Evolutionary conservation across 495 filamentous ascomycete species (phyloP).

Genomic region (Penicillium lagena): DNA sequence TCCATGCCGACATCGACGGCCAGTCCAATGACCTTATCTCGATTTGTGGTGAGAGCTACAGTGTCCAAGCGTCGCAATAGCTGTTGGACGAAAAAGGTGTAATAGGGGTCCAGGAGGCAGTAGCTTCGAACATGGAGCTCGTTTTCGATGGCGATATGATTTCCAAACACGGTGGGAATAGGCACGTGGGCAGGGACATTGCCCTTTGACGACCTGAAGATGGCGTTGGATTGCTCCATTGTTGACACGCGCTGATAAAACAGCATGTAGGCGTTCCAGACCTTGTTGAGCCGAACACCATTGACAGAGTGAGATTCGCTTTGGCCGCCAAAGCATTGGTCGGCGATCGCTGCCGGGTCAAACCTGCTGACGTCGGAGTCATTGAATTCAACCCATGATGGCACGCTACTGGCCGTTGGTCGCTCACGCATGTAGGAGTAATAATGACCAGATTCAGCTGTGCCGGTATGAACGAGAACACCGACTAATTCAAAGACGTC

Average conservation of each 20-base stretch:
- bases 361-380: conserved; percentile 74
- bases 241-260: conserved; percentile 85
- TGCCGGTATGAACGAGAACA: conserved; percentile 86
- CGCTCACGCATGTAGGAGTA: conserved; percentile 90
- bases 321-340: conserved; percentile 73
- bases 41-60: conserved; percentile 32
- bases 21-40: conserved; percentile 50
- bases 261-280: conserved; percentile 91
- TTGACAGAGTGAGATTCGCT: conserved; percentile 43
- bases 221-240: conserved; percentile 33
- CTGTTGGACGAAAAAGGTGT: conserved; percentile 59
- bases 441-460: conserved; percentile 93
- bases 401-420: conserved; percentile 43
- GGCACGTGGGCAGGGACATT: conserved; percentile 48
- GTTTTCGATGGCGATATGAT: conserved; percentile 66
- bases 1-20: conserved; percentile 64
- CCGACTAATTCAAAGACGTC: conserved; percentile 92
- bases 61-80: conserved; percentile 46
- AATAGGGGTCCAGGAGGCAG: conserved; percentile 70
- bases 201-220: conserved; percentile 21
- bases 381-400: conserved; percentile 87
- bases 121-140: conserved; percentile 66
- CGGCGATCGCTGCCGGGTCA: conserved; percentile 65
- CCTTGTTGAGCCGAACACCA: conserved; percentile 51
- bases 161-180: conserved; percentile 48